phyloP scores from a whole-genome alignment of 2,329 filamentous ascomycete genomes.

The Pseudogymnoascus sp. region DNA sequence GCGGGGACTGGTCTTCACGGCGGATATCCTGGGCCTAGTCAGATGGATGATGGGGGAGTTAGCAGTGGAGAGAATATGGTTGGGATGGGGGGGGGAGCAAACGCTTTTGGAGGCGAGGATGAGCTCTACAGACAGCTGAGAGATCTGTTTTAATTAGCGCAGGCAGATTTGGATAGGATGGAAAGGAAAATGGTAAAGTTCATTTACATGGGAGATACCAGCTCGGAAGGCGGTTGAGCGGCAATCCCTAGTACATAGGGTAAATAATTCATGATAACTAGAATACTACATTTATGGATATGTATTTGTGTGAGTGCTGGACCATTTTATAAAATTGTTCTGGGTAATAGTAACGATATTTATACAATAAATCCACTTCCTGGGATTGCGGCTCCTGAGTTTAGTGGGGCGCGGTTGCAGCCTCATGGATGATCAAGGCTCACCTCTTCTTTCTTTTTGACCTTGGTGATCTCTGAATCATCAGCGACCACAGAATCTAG shows the following conservation, averaged over 20 bases:
- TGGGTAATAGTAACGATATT: background rate
- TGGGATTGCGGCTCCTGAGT: background rate
- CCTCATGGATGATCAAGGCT: background rate
- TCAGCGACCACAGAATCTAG: background rate
- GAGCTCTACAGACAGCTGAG: conserved; percentile 27
- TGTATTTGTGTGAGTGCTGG: background rate
- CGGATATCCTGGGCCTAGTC: conserved; percentile 13
- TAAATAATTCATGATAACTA: background rate
- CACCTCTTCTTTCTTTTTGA: background rate
- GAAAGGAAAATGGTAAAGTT: background rate
- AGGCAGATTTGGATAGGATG: background rate
- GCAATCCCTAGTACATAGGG: background rate
- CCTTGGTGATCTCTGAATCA: background rate
- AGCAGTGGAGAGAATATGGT: conserved; percentile 12
- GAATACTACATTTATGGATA: background rate
- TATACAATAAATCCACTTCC: background rate
- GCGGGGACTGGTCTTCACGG: conserved; percentile 10
- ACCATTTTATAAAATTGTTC: background rate
- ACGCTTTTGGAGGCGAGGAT: conserved; percentile 27
- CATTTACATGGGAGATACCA: background rate
- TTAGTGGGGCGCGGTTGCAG: too few relatives aligned
- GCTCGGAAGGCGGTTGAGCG: background rate
- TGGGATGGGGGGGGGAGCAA: conserved; percentile 16
- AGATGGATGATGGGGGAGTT: conserved; percentile 19
- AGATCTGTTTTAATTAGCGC: conserved; percentile 23